Conservation (phyloP, 768 basidiomycete species). For the Boletellus ananas region DNA sequence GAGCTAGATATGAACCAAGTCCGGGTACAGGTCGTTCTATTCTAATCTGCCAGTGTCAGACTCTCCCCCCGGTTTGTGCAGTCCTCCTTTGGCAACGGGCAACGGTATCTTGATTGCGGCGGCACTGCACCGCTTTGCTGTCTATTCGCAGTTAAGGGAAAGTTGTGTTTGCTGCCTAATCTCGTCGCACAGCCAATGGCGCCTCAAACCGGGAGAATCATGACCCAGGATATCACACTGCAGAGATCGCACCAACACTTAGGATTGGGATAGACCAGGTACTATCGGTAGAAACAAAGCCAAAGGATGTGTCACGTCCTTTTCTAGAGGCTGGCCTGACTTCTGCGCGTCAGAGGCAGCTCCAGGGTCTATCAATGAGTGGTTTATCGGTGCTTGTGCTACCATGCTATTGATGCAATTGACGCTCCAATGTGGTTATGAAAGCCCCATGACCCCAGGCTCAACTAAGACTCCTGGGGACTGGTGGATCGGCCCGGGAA, state of each 20-base stretch:
- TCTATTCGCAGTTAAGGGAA: constrained; percentile 27
- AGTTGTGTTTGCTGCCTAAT: not conserved
- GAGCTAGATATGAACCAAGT: constrained; percentile 70
- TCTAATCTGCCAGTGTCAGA: constrained; percentile 36
- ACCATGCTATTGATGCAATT: too few relatives aligned
- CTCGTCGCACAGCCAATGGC: constrained; percentile 48
- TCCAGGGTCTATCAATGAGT: too few relatives aligned
- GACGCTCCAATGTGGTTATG: too few relatives aligned
- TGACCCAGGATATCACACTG: constrained; percentile 32
- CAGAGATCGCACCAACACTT: constrained; percentile 46
- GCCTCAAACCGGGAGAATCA: constrained; percentile 30
- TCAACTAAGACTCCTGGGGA: too few relatives aligned
- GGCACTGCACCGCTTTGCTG: constrained; percentile 58
- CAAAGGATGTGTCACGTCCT: constrained; percentile 52
- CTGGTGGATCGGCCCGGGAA: too few relatives aligned
- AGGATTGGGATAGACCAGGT: constrained; percentile 60
- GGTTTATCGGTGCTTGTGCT: too few relatives aligned
- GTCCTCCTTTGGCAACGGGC: constrained; percentile 48
- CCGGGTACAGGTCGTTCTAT: too few relatives aligned
- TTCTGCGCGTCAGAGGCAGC: too few relatives aligned
- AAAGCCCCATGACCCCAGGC: too few relatives aligned
- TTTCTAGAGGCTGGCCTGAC: too few relatives aligned
- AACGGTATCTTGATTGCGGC: constrained; percentile 63
- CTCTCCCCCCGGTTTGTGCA: constrained; percentile 60
- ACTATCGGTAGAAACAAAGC: constrained; percentile 67